A percentile compares a stretch with the other conserved stretches of the same genome.
These are phyloP conservation scores for Phytophthora gonapodyides DNA, from an alignment of 352 stramenopile species.

Conservation along the genomic window DNA sequence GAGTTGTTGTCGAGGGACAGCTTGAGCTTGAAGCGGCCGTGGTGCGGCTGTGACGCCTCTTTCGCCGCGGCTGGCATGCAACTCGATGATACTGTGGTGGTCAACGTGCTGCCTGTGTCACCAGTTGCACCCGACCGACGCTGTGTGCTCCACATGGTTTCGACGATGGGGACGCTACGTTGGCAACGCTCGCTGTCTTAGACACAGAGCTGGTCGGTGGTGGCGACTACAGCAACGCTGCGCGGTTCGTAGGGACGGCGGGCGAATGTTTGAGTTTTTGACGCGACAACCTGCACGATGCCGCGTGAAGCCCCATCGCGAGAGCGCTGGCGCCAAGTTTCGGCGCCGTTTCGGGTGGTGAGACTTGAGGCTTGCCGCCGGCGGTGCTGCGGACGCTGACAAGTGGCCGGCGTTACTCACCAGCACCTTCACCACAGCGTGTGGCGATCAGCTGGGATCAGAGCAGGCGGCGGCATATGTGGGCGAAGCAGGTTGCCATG, in stretches of 20 bases:
- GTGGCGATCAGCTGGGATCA: constrained; percentile 26
- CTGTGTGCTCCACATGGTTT: constrained; percentile 23
- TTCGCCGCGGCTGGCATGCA: constrained; percentile 9
- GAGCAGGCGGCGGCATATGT: constrained; percentile 18
- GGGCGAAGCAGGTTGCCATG: background rate
- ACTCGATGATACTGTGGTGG: constrained; percentile 12
- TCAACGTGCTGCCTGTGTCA: constrained; percentile 13
- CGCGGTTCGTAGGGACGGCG: constrained; percentile 7
- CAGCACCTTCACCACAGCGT: constrained; percentile 12
- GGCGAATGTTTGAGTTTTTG: constrained; percentile 29
- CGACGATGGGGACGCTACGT: constrained; percentile 22
- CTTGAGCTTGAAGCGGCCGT: constrained; percentile 18
- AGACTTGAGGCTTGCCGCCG: background rate
- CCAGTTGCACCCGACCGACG: background rate
- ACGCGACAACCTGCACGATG: constrained; percentile 23
- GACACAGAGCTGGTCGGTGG: constrained; percentile 9
- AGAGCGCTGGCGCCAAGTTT: constrained; percentile 10
- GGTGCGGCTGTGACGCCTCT: background rate
- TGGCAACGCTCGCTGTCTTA: constrained; percentile 42
- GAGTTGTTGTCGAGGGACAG: background rate
- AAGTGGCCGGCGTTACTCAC: constrained; percentile 24
- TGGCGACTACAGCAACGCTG: constrained; percentile 16
- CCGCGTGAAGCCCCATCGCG: constrained; percentile 17
- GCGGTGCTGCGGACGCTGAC: constrained; percentile 10
- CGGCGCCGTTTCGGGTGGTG: constrained; percentile 15